phyloP scores from a whole-genome alignment of 208 protist genomes.

The Leishmania lainsoni region DNA sequence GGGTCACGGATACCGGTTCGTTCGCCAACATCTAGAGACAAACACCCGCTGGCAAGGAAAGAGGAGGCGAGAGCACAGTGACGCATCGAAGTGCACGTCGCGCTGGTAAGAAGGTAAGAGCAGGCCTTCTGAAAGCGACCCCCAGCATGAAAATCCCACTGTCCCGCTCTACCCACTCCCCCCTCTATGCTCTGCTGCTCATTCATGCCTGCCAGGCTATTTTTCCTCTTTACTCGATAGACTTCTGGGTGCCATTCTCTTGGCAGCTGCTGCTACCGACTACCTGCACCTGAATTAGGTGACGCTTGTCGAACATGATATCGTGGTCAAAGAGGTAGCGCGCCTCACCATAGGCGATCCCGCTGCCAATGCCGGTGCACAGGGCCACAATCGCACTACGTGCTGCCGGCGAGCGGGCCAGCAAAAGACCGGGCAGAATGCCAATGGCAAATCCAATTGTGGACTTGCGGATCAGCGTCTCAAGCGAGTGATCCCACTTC shows the following conservation, averaged over 20 bases:
- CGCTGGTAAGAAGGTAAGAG: not conserved
- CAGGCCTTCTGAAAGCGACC: not conserved
- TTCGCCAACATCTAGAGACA: not conserved
- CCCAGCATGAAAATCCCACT: not conserved
- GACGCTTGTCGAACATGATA: slow-evolving; percentile 85
- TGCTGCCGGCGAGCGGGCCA: slow-evolving; percentile 69
- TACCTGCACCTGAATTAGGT: slow-evolving; percentile 61
- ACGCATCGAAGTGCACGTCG: not conserved
- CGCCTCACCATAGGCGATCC: slow-evolving; percentile 87
- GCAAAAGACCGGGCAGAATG: slow-evolving; percentile 70
- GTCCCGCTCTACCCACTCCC: not conserved
- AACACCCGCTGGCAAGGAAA: not conserved
- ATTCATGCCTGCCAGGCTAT: not conserved
- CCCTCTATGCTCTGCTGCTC: not conserved
- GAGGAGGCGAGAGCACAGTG: not conserved
- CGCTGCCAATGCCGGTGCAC: slow-evolving; percentile 74
- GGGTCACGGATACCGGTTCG: not conserved
- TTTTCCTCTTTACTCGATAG: slow-evolving; percentile 7
- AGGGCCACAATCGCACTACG: slow-evolving; percentile 65
- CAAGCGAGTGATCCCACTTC: slow-evolving; percentile 91
- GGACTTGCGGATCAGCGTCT: slow-evolving; percentile 87
- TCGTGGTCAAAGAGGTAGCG: slow-evolving; percentile 90
- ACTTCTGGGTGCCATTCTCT: slow-evolving; percentile 4
- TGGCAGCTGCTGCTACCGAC: slow-evolving; percentile 1
- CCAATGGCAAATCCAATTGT: slow-evolving; percentile 75